Evolutionary conservation across 139 green algal species (phyloP).

Genomic region (Picochlorum sp.): DNA sequence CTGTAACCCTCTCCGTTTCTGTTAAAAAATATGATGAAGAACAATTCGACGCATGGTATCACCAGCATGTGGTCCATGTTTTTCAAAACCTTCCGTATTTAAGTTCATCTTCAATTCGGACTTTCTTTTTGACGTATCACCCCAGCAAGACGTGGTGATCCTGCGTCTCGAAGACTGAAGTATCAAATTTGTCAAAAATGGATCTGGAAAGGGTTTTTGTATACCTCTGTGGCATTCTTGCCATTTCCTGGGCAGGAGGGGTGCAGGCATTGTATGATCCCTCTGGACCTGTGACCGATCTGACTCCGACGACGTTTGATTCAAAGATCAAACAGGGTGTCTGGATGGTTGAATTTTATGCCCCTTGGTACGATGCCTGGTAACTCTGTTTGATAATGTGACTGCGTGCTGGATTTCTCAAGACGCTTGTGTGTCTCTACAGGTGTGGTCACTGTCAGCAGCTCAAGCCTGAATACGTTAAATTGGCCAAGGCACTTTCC

Average conservation of each 20-base stretch:
- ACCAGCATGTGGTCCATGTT: too few relatives aligned
- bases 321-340: constrained; percentile 4
- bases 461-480: constrained; percentile 44
- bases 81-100: too few relatives aligned
- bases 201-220: too few relatives aligned
- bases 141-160: too few relatives aligned
- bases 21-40: too few relatives aligned
- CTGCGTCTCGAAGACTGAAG: too few relatives aligned
- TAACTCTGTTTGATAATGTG: neutral
- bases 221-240: too few relatives aligned
- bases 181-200: too few relatives aligned
- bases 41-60: too few relatives aligned
- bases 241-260: neutral
- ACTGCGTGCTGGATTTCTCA: neutral
- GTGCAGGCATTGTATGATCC: constrained; percentile 9
- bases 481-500: constrained; percentile 53
- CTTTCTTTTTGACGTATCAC: too few relatives aligned
- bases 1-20: too few relatives aligned
- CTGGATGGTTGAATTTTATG: constrained; percentile 35
- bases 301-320: constrained; percentile 16
- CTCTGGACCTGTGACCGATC: neutral
- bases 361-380: constrained; percentile 22
- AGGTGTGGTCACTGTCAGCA: constrained; percentile 57
- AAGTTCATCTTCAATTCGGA: too few relatives aligned
- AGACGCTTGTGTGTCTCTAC: constrained; percentile 11